A percentile compares a stretch with the other conserved stretches of the same genome.
Conservation (phyloP, 2,329 filamentous ascomycete species). For the Paraphaeosphaeria sporulosa region DNA sequence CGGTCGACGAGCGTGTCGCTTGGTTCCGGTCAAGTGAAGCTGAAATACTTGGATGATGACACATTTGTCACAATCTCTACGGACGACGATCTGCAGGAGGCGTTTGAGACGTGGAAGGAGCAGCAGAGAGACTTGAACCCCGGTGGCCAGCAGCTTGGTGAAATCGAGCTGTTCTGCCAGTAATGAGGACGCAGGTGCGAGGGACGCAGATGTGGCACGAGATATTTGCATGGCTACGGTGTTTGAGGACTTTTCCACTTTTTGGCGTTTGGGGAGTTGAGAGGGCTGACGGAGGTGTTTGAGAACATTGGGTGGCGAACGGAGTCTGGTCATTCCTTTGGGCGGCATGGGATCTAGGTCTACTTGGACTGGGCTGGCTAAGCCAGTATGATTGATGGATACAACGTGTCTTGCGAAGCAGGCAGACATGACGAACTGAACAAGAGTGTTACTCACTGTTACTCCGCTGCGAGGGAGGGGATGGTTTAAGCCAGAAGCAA, state of each 20-base stretch:
- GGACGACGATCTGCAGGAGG: constrained; percentile 95
- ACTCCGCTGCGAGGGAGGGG: too few species aligned
- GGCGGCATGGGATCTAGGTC: not conserved
- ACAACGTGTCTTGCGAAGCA: not conserved
- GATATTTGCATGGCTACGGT: constrained; percentile 18
- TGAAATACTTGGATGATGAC: constrained; percentile 91
- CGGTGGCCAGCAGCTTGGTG: constrained; percentile 75
- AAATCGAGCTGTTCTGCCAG: constrained; percentile 72
- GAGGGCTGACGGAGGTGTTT: constrained; percentile 13
- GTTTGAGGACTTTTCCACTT: constrained; percentile 21
- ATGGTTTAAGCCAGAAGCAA: not conserved
- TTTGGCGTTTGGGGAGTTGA: constrained; percentile 19
- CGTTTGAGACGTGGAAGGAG: constrained; percentile 93
- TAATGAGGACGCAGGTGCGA: constrained; percentile 24
- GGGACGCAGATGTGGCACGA: not conserved
- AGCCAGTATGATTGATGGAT: not conserved
- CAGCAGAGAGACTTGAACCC: constrained; percentile 67
- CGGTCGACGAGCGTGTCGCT: constrained; percentile 86
- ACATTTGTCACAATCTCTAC: constrained; percentile 93
- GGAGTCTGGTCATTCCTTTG: constrained; percentile 16
- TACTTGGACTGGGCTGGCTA: not conserved
- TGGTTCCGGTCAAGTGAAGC: constrained; percentile 79
- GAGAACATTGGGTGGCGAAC: constrained; percentile 27
- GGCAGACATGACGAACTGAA: not conserved
- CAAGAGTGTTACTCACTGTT: not conserved